phyloP scores from a whole-genome alignment of 1,139 yeast genomes.

The Entelexis sorbosivorans region DNA sequence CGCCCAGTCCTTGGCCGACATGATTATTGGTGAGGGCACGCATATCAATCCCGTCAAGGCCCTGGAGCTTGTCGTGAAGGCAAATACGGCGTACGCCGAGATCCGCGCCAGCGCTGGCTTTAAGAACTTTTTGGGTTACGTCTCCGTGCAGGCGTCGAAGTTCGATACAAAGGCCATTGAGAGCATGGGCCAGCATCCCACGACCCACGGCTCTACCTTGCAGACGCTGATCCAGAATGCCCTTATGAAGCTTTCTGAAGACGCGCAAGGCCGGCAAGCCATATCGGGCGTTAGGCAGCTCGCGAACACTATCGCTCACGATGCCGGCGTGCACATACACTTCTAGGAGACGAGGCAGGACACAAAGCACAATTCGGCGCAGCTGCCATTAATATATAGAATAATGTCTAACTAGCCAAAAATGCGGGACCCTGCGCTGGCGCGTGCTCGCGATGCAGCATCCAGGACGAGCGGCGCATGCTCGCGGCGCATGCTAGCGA shows the following conservation, averaged over 20 bases:
- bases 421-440: too few species aligned
- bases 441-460: too few species aligned
- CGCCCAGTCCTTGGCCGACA: constrained; percentile 2
- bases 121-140: constrained; percentile 14
- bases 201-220: neutral
- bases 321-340: constrained; percentile 10
- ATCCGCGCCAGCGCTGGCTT: constrained; percentile 14
- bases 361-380: too few species aligned
- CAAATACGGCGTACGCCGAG: constrained; percentile 13
- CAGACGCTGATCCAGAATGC: neutral
- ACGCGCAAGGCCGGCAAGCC: constrained; percentile 15
- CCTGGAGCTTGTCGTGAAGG: constrained; percentile 11
- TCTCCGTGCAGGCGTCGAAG: constrained; percentile 11
- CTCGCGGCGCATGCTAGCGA: neutral
- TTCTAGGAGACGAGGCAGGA: too few species aligned
- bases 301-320: constrained; percentile 6
- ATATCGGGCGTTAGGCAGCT: constrained; percentile 1
- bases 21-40: constrained; percentile 7
- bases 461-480: too few species aligned
- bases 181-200: neutral
- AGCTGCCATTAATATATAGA: too few species aligned
- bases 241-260: neutral
- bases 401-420: too few species aligned
- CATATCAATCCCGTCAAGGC: constrained; percentile 4
- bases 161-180: constrained; percentile 6